Base-by-base conservation (phyloP, 2,329 filamentous ascomycete genomes). In the Thermoascus crustaceus region DNA sequence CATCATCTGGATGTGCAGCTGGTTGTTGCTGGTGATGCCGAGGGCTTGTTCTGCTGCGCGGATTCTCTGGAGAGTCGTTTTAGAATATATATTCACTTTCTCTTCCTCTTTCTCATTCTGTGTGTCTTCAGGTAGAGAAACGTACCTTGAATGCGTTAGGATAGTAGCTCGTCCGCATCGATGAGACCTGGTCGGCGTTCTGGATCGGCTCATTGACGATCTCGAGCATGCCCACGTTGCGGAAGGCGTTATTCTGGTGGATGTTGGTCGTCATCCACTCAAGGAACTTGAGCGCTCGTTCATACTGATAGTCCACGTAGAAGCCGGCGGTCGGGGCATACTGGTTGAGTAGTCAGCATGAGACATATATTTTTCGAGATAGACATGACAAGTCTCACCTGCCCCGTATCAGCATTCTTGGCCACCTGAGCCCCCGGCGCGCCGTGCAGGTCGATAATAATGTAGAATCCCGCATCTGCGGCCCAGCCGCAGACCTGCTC, bases 211-310 rank as follows among this genome's bases (percentile, higher is more conserved):
- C 75, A 46, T 78, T 79, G 35, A 78, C 58, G 8, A 78, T 54
- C 48, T 73, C 67, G 23, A 79, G 51, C 68, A 75, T 77, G 37
- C 74, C 74, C 17, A 78, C 74, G 29, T 71, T 75, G 35, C 66
- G 56, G 49, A 71, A 74, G 19, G 63, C 63, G 22, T 54, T 34
- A 39, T 64, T 67, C 4, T 44, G 56, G 49, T 77, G 73, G 39
- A 76, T 67, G 24, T 65, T 59, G 23, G 66, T 60, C 7, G 71
- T 67, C 46, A 79, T 68, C 66, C 68, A 76, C 35, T 66, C 55
- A n/a, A 78, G 66, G 57, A 75, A 78, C 33, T 66, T 50, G 38
- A 68, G 51, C 2, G 71, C 72, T 7, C 76, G 72, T 16, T 66
- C 65, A 52, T 74, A 80, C 52, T 79, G 66, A 48, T 69, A 71